Percentiles rank a stretch among this genome's conserved stretches.
These are phyloP conservation scores for Diaporthe sp. DNA, from an alignment of 2,329 filamentous ascomycete species.

Conservation along the genomic window DNA sequence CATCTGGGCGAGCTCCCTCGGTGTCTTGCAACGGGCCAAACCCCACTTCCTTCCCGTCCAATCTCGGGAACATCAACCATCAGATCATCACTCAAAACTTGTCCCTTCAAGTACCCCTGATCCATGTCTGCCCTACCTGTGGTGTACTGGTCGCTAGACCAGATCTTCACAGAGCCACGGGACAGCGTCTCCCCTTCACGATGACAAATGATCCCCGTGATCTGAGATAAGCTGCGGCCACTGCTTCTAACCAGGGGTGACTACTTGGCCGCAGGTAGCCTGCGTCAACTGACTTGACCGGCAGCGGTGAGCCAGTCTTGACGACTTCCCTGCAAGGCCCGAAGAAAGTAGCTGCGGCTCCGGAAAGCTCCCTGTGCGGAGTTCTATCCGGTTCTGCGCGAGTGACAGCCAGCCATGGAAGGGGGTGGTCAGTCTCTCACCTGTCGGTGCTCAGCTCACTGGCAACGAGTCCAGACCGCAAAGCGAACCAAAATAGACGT, in stretches of 20 bases:
- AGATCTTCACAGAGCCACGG: not conserved
- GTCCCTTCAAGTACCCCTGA: not conserved
- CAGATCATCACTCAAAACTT: slow-evolving; percentile 21
- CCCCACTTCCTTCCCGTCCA: slow-evolving; percentile 27
- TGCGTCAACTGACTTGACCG: slow-evolving; percentile 15
- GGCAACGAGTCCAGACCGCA: not conserved
- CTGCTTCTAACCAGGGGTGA: not conserved
- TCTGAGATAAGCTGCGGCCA: slow-evolving; percentile 10
- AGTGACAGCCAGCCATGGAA: not conserved
- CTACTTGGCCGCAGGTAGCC: slow-evolving; percentile 9
- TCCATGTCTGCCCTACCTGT: slow-evolving; percentile 13
- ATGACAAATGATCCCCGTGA: slow-evolving; percentile 1
- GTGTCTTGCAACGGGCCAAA: slow-evolving; percentile 4
- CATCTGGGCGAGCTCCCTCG: slow-evolving; percentile 4
- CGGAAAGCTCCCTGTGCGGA: not conserved
- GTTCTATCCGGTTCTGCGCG: not conserved
- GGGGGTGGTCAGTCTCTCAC: not conserved
- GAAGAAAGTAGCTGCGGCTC: not conserved
- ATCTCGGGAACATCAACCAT: slow-evolving; percentile 34
- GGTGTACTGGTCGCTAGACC: not conserved
- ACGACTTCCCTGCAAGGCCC: not conserved
- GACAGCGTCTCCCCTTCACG: not conserved
- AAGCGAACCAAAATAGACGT: slow-evolving; percentile 8
- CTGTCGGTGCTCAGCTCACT: slow-evolving; percentile 3
- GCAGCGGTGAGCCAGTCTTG: not conserved